phyloP scores from a whole-genome alignment of 1,139 yeast genomes.

The Taphrina sp. region DNA sequence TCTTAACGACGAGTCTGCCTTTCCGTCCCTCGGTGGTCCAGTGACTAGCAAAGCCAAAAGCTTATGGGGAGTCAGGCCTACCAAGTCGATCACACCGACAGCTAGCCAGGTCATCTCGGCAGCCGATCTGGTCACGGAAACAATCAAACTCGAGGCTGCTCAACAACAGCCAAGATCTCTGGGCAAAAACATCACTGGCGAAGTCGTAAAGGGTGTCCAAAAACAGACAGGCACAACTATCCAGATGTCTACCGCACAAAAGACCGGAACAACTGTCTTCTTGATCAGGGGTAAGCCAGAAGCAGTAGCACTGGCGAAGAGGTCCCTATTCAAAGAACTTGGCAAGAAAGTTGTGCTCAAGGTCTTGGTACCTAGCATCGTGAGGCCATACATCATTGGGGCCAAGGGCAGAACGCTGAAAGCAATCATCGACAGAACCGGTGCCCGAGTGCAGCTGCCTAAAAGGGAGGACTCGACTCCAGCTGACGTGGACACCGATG shows the following conservation, averaged over 20 bases:
- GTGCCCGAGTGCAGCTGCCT: slow-evolving; percentile 73
- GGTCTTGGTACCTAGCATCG: slow-evolving; percentile 71
- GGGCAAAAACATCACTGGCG: slow-evolving; percentile 30
- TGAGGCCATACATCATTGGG: slow-evolving; percentile 83
- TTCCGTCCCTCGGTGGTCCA: slow-evolving; percentile 22
- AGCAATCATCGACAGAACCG: slow-evolving; percentile 70
- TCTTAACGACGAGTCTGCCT: slow-evolving; percentile 19
- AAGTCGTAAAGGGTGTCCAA: slow-evolving; percentile 28
- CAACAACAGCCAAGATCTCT: slow-evolving; percentile 31
- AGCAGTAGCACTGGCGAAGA: slow-evolving; percentile 68
- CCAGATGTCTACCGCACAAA: slow-evolving; percentile 78
- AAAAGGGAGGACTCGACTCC: slow-evolving; percentile 46
- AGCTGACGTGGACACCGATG: slow-evolving; percentile 41
- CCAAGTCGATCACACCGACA: not conserved
- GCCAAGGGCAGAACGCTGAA: slow-evolving; percentile 79
- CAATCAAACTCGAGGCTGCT: slow-evolving; percentile 30
- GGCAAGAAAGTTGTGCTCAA: slow-evolving; percentile 58
- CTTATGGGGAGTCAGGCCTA: slow-evolving; percentile 14
- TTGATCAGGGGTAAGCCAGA: slow-evolving; percentile 74
- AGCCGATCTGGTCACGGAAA: slow-evolving; percentile 19
- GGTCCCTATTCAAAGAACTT: slow-evolving; percentile 71
- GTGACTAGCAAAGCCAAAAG: slow-evolving; percentile 6
- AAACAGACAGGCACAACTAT: slow-evolving; percentile 44
- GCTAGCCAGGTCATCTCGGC: slow-evolving; percentile 6
- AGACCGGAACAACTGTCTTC: slow-evolving; percentile 78